Conservation (phyloP, 164 flowering plant species). For the Vitis rupestris region DNA sequence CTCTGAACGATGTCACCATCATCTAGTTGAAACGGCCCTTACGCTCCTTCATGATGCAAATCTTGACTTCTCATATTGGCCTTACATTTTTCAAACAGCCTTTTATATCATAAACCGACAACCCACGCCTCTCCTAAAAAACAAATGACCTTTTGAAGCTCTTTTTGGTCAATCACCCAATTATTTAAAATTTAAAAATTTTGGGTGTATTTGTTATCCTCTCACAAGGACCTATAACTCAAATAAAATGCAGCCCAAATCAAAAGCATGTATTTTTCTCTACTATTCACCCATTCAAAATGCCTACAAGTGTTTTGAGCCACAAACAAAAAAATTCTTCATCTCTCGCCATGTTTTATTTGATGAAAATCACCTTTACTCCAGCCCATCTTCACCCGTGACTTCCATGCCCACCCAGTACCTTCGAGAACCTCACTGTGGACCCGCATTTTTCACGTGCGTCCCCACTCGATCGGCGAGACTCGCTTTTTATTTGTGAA, state of each 20-base stretch:
- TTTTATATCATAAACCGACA: not conserved
- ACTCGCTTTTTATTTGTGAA: too few relatives aligned
- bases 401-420: not conserved
- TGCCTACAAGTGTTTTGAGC: slow-evolving; percentile 4
- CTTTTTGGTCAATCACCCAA: slow-evolving; percentile 7
- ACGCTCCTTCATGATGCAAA: slow-evolving; percentile 4
- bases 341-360: not conserved
- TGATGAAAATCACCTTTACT: not conserved
- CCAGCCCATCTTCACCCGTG: not conserved
- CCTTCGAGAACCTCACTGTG: not conserved
- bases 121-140: too few relatives aligned
- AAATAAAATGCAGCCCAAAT: not conserved
- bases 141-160: not conserved
- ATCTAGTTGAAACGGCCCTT: slow-evolving; percentile 9
- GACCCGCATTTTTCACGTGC: too few relatives aligned
- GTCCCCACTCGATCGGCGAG: too few relatives aligned
- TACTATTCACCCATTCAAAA: slow-evolving; percentile 3
- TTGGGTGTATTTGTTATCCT: not conserved
- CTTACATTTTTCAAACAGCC: not conserved
- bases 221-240: not conserved
- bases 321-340: not conserved
- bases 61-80: not conserved
- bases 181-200: slow-evolving; percentile 2
- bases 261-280: slow-evolving; percentile 4
- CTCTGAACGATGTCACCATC: slow-evolving; percentile 3